These are phyloP conservation scores for Chaetothyriales sp. DNA, from an alignment of 2,329 filamentous ascomycete species.

Conservation along the genomic window DNA sequence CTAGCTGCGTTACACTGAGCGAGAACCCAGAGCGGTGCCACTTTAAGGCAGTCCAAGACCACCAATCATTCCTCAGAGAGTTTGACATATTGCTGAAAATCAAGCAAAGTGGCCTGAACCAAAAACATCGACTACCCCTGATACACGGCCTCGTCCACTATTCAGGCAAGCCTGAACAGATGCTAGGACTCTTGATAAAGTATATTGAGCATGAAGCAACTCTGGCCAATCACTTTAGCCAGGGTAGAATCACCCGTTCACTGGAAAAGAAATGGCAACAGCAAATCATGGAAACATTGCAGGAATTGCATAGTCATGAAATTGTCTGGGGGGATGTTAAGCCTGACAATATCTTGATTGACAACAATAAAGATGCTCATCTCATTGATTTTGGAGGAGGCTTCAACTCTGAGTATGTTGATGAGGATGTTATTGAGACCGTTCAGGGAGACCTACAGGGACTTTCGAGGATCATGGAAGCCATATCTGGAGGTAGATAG, in stretches of 20 bases:
- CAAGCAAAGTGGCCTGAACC: neutral
- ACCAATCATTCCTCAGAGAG: neutral
- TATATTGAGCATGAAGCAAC: neutral
- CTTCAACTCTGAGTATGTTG: constrained; percentile 19
- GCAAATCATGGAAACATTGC: constrained; percentile 6
- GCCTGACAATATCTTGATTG: constrained; percentile 21
- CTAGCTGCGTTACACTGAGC: neutral
- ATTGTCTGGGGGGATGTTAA: constrained; percentile 21
- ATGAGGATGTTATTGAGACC: constrained; percentile 15
- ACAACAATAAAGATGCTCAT: constrained; percentile 15
- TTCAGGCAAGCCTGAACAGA: neutral
- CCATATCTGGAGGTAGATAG: no score
- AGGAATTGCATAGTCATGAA: constrained; percentile 10
- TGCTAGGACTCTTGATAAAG: neutral
- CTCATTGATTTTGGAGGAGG: constrained; percentile 22
- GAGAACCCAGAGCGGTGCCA: neutral
- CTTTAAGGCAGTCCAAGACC: neutral
- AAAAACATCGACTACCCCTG: neutral
- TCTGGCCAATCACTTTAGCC: neutral
- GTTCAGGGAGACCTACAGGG: constrained; percentile 14
- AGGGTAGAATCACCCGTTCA: neutral
- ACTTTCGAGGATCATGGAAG: neutral
- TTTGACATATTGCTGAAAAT: neutral
- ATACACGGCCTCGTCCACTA: neutral
- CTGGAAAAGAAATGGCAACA: constrained; percentile 1